Evolutionary conservation across 768 basidiomycete species (phyloP).

Genomic region (Tylopilus rubrobrunneus): DNA sequence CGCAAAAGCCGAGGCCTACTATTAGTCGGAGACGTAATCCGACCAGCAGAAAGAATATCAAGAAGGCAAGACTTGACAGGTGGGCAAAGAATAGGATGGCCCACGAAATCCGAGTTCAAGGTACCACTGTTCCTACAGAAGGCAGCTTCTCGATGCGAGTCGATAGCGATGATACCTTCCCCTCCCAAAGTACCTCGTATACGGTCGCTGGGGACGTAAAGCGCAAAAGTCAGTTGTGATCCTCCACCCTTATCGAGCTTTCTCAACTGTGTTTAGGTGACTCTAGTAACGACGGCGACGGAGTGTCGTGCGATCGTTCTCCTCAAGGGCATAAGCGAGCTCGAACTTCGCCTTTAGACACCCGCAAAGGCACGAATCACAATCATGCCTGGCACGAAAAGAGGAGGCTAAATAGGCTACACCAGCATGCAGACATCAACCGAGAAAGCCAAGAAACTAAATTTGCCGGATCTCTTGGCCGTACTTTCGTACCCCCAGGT

Average conservation of each 20-base stretch:
- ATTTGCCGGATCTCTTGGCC: conserved; percentile 38
- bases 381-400: conserved; percentile 39
- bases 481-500: conserved; percentile 20
- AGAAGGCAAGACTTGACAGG: conserved; percentile 23
- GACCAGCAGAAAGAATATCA: conserved; percentile 32
- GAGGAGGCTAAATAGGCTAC: conserved; percentile 39
- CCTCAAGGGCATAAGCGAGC: conserved; percentile 40
- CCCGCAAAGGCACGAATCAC: conserved; percentile 36
- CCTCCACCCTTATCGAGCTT: background rate
- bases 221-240: conserved; percentile 44
- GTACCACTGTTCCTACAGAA: conserved; percentile 23
- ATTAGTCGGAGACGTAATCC: conserved; percentile 15
- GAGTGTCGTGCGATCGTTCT: conserved; percentile 30
- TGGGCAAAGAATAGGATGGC: conserved; percentile 23
- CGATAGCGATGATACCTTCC: conserved; percentile 16
- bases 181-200: conserved; percentile 16
- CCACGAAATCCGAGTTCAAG: conserved; percentile 30
- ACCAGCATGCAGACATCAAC: conserved; percentile 36
- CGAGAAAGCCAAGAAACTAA: conserved; percentile 35
- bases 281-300: conserved; percentile 28
- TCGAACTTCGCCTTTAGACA: conserved; percentile 46
- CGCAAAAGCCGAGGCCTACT: conserved; percentile 10
- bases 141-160: conserved; percentile 32
- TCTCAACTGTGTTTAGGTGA: conserved; percentile 10
- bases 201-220: conserved; percentile 34